Conservation (phyloP, 1,284 basidiomycete genomes). For the Phellinidium pouzarii region DNA sequence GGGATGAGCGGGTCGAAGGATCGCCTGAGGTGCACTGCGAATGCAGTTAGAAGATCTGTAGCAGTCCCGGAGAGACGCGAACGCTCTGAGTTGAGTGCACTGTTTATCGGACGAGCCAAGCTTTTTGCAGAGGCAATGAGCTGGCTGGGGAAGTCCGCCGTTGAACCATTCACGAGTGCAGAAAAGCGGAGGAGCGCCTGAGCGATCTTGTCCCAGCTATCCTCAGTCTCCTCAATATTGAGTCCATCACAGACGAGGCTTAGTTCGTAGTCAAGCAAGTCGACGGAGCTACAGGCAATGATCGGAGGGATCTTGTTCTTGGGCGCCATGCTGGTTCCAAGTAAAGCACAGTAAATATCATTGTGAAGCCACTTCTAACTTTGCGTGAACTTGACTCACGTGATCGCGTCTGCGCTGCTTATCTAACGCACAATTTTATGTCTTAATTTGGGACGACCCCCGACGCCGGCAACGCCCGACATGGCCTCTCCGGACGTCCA, state of each 20-base stretch:
- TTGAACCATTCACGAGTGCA: constrained; percentile 52
- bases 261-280: constrained; percentile 28
- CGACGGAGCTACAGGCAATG: constrained; percentile 14
- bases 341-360: neutral
- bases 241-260: constrained; percentile 40
- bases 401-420: neutral
- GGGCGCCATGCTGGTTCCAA: constrained; percentile 19
- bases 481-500: constrained; percentile 28
- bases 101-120: constrained; percentile 50
- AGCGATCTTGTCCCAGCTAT: constrained; percentile 76
- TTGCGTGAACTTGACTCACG: neutral
- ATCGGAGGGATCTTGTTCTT: constrained; percentile 21
- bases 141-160: constrained; percentile 47
- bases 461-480: neutral
- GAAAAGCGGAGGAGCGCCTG: constrained; percentile 47
- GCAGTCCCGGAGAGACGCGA: constrained; percentile 69
- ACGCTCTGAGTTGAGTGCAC: constrained; percentile 68
- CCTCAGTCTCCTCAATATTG: constrained; percentile 65
- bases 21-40: constrained; percentile 51
- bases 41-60: constrained; percentile 52
- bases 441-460: neutral
- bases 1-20: constrained; percentile 66
- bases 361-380: too few species aligned
- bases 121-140: constrained; percentile 48
- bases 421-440: neutral